Evolutionary conservation across 1,284 basidiomycete species (phyloP).

Genomic region (Pascua guehoae): DNA sequence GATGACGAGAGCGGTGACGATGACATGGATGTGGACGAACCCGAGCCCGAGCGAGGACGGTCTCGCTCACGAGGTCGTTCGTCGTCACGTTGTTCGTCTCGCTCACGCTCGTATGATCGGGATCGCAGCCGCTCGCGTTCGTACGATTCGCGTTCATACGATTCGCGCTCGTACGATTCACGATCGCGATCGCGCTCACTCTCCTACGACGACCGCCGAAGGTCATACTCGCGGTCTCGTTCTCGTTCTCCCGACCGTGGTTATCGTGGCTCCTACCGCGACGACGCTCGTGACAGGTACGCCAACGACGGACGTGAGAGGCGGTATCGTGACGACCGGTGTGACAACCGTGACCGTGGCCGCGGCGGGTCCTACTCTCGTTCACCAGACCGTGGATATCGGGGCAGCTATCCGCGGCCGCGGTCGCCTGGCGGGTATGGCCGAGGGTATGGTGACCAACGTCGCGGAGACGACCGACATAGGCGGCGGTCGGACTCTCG

Average conservation of each 20-base stretch:
- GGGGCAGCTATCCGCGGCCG: no score
- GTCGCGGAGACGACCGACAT: no score
- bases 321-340: background rate
- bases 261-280: background rate
- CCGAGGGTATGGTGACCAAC: no score
- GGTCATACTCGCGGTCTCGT: background rate
- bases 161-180: conserved; percentile 7
- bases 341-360: background rate
- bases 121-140: conserved; percentile 8
- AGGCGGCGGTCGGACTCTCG: background rate
- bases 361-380: background rate
- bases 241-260: background rate
- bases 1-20: conserved; percentile 31
- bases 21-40: conserved; percentile 8
- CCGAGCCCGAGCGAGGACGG: conserved; percentile 3
- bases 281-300: background rate
- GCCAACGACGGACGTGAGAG: background rate
- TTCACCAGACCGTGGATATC: no score
- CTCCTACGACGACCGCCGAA: background rate
- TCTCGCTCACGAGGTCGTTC: conserved; percentile 4
- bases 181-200: conserved; percentile 7
- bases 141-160: conserved; percentile 4
- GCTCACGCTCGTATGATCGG: background rate
- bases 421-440: no score
- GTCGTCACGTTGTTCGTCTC: background rate